A percentile compares a stretch with the other conserved stretches of the same genome.
Evolutionary conservation across 2,329 filamentous ascomycete species (phyloP).

Genomic region (Diaporthe sp.): DNA sequence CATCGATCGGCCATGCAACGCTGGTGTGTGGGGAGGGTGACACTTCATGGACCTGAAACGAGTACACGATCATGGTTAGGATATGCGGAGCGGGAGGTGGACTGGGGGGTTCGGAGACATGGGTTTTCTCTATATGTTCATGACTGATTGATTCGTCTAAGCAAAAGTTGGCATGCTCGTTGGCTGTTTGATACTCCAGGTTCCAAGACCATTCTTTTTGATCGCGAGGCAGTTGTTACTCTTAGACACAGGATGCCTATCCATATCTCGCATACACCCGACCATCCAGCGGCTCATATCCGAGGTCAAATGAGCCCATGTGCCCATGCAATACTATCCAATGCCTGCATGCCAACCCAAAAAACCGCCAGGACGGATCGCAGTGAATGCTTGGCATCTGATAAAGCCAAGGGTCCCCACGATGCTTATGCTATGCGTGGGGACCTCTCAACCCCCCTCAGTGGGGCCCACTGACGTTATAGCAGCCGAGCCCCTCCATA

Average conservation of each 20-base stretch:
- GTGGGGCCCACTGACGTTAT: conserved; percentile 31
- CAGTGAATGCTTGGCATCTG: conserved; percentile 23
- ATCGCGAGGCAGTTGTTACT: conserved; percentile 1
- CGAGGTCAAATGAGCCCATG: not conserved
- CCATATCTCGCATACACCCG: not conserved
- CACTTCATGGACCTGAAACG: not conserved
- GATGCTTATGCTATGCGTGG: conserved; percentile 21
- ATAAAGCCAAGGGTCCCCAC: conserved; percentile 31
- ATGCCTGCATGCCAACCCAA: conserved; percentile 6
- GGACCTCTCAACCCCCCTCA: not conserved
- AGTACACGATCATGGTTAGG: conserved; percentile 30
- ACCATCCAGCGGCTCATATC: not conserved
- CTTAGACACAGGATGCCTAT: conserved; percentile 1
- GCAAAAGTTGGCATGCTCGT: conserved; percentile 24
- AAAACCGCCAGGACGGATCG: conserved; percentile 20
- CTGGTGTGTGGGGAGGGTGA: not conserved
- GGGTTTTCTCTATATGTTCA: conserved; percentile 18
- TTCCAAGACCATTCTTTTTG: conserved; percentile 27
- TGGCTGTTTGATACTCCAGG: conserved; percentile 28
- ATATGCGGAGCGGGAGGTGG: not conserved
- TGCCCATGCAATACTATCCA: conserved; percentile 1
- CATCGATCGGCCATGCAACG: not conserved
- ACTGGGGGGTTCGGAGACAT: not conserved
- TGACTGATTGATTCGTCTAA: conserved; percentile 3
- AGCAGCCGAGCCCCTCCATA: conserved; percentile 31